Evolutionary conservation across 495 filamentous ascomycete genomes (phyloP).

Genomic region (Neurospora cerealis): DNA sequence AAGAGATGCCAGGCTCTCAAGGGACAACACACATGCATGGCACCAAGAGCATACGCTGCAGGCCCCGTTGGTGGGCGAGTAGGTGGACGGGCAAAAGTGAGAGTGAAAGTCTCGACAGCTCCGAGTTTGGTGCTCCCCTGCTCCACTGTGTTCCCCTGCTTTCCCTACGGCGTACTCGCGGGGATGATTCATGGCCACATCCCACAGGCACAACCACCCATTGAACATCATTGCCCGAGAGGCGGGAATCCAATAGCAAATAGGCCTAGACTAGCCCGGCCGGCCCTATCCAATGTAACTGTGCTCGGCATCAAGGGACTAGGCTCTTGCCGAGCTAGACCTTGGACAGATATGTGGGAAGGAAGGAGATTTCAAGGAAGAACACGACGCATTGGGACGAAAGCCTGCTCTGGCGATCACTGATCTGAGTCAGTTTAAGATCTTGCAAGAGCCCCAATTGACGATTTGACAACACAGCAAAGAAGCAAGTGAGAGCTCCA

Average conservation of each 20-base stretch:
- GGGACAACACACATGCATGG: neutral
- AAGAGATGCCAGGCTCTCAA: neutral
- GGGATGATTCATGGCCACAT: conserved; percentile 7
- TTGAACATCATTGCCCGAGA: neutral
- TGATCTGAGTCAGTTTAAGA: neutral
- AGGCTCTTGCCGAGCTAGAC: neutral
- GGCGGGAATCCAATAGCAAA: too few species aligned
- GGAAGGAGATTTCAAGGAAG: neutral
- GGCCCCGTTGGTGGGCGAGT: neutral
- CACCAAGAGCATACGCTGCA: neutral
- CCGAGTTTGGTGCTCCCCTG: neutral
- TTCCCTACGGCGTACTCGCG: neutral
- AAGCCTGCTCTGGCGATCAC: neutral
- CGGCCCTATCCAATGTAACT: neutral
- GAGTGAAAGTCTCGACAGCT: neutral
- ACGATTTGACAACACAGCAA: neutral
- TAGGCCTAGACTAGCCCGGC: neutral
- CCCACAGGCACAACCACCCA: neutral
- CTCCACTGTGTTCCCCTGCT: conserved; percentile 7
- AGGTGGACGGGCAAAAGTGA: neutral
- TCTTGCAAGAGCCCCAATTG: neutral
- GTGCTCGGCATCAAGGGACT: neutral
- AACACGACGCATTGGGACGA: neutral
- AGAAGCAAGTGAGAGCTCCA: neutral
- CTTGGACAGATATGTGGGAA: neutral